A percentile compares a stretch with the other conserved stretches of the same genome.
Conservation (phyloP, 306 rosid genomes). For the Vigna radiata region DNA sequence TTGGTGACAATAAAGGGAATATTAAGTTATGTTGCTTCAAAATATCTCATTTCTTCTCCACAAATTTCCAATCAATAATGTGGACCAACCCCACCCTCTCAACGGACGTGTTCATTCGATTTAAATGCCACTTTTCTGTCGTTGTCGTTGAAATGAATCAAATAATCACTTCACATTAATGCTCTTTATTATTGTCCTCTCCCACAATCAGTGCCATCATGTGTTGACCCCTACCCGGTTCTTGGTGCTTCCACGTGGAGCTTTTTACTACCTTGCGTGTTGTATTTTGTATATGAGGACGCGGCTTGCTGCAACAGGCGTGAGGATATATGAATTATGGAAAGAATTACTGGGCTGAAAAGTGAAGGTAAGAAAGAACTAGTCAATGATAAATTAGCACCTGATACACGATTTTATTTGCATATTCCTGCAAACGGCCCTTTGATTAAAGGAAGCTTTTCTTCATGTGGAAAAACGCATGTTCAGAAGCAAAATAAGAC, state of each 20-base stretch:
- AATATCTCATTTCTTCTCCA: not conserved
- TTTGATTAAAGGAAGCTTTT: not conserved
- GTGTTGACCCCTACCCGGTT: conserved; percentile 14
- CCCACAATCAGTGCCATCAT: conserved; percentile 35
- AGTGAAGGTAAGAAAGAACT: too few species aligned
- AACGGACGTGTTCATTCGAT: not conserved
- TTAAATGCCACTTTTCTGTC: conserved; percentile 13
- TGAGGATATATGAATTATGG: not conserved
- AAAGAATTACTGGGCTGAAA: not conserved
- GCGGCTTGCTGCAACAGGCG: not conserved
- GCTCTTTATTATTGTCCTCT: not conserved
- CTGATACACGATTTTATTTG: not conserved
- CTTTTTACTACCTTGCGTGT: not conserved
- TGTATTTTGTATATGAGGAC: not conserved
- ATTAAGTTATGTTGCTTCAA: conserved; percentile 29
- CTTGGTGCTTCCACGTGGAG: not conserved
- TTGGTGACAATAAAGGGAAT: conserved; percentile 42
- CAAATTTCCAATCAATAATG: conserved; percentile 20
- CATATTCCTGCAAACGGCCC: not conserved
- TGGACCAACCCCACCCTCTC: conserved; percentile 9
- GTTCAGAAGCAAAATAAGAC: not conserved
- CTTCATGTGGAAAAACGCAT: not conserved
- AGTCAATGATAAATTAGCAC: too few species aligned
- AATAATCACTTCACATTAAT: conserved; percentile 22
- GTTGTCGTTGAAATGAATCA: conserved; percentile 23